Percentiles rank a stretch among this genome's conserved stretches.
These are phyloP conservation scores for Cercospora janseana DNA, from an alignment of 2,329 filamentous ascomycete genomes.

Conservation along the genomic window DNA sequence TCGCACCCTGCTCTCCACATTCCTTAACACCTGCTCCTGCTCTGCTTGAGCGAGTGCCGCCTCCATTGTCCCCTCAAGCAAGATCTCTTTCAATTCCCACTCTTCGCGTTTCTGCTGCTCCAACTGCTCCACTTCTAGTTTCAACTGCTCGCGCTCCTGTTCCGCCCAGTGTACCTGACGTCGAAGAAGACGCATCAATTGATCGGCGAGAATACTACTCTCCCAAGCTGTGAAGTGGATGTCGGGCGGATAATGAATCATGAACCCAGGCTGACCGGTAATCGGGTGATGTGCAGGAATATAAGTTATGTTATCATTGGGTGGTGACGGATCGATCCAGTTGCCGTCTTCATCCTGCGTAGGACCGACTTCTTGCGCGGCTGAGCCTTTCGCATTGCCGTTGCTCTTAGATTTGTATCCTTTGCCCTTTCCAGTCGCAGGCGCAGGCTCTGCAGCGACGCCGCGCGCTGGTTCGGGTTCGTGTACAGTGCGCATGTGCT, in stretches of 20 bases:
- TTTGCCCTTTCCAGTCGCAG: conserved; percentile 47
- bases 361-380: conserved; percentile 27
- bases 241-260: conserved; percentile 55
- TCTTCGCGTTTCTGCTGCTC: conserved; percentile 67
- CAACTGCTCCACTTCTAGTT: conserved; percentile 62
- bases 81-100: conserved; percentile 76
- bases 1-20: conserved; percentile 36
- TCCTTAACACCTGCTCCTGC: conserved; percentile 37
- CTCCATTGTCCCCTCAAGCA: conserved; percentile 74
- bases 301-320: conserved; percentile 59
- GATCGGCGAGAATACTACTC: conserved; percentile 62
- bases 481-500: conserved; percentile 98
- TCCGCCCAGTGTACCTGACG: conserved; percentile 72
- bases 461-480: conserved; percentile 78
- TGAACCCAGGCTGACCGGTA: conserved; percentile 50
- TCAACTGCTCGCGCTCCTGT: conserved; percentile 63
- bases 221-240: conserved; percentile 65
- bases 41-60: conserved; percentile 56
- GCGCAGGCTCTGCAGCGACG: conserved; percentile 72
- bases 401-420: conserved; percentile 40
- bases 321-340: conserved; percentile 35
- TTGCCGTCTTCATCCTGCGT: conserved; percentile 36
- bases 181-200: conserved; percentile 61
- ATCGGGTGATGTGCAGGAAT: conserved; percentile 60
- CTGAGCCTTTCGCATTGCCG: conserved; percentile 29